Base-by-base conservation (phyloP, 202 grass and related monocot genomes). In the Dendrocalamus latiflorus region DNA sequence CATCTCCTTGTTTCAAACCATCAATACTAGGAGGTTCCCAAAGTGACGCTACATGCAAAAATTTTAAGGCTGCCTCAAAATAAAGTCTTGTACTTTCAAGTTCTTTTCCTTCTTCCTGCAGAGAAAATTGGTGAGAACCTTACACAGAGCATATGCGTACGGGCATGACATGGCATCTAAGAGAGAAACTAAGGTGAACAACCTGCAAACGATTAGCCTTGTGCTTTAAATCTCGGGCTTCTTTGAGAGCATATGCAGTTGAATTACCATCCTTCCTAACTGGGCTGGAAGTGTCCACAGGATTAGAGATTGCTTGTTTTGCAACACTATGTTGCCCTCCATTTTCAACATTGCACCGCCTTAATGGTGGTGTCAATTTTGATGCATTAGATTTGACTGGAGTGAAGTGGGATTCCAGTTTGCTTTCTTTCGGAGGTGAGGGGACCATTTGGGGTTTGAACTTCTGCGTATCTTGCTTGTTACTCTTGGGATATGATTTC, bases 11-110 rank as follows among this genome's bases (percentile, higher is more conserved):
- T 79, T 91, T 99, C 20, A 84, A 84, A 74, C 76, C 87, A 86
- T 99, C 96, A 87, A 88, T 81, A 84, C n/a, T n/a, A n/a, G n/a
- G n/a, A n/a, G 93, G 87, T 85, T 96, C 96, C 82, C 84, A 83
- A 49, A 92, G 91, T 83, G 91, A 90, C 0, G 96, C 96, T 69
- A 84, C 89, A 90, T 99, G 91, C 50, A 99, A 82, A 92, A 92
- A 99, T 76, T 99, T 99, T 68, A 99, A 96, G 80, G 93, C 96
- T 26, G 96, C 81, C 83, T 99, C 91, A 94, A 99, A 99, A 72
- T 93, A 99, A 51, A 99, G 86, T 70, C 89, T 71, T 75, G 81
- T 84, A 65, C 89, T 95, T 91, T 99, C 93, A 77, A 90, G 81
- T 61, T 89, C 93, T 65, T 86, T 88, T 74, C 90, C 93, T 86